phyloP scores from a whole-genome alignment of 768 basidiomycete species.

The Porpolomopsis calyptriformis region DNA sequence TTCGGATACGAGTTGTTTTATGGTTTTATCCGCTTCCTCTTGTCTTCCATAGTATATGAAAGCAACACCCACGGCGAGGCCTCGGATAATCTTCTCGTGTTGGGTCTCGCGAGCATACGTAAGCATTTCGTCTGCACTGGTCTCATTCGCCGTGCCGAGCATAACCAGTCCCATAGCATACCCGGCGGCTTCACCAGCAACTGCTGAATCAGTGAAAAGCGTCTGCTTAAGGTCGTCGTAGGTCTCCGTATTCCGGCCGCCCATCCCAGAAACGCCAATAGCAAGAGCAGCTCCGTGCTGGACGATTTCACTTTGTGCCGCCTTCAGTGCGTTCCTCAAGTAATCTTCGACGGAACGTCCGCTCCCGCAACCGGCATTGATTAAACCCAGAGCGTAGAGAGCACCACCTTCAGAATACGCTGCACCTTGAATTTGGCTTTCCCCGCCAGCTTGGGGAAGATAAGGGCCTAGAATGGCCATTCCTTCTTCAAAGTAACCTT shows the following conservation, averaged over 20 bases:
- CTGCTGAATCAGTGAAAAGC: slow-evolving; percentile 88
- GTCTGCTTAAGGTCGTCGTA: slow-evolving; percentile 87
- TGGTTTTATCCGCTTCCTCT: slow-evolving; percentile 82
- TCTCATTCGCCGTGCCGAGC: slow-evolving; percentile 82
- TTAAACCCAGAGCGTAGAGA: slow-evolving; percentile 89
- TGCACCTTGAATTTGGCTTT: slow-evolving; percentile 66
- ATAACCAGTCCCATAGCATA: slow-evolving; percentile 98
- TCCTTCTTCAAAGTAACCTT: slow-evolving; percentile 90
- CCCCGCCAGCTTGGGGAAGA: slow-evolving; percentile 68
- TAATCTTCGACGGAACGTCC: slow-evolving; percentile 69
- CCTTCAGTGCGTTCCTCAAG: slow-evolving; percentile 69
- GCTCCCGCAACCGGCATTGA: slow-evolving; percentile 84
- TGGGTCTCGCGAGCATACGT: slow-evolving; percentile 94
- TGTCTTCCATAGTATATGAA: slow-evolving; percentile 89
- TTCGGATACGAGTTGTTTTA: slow-evolving; percentile 68
- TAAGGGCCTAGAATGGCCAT: slow-evolving; percentile 90
- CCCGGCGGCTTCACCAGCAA: slow-evolving; percentile 92
- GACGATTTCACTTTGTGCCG: slow-evolving; percentile 72
- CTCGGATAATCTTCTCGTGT: slow-evolving; percentile 98
- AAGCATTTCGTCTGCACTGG: slow-evolving; percentile 86
- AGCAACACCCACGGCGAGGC: slow-evolving; percentile 84
- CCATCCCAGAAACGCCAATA: slow-evolving; percentile 93
- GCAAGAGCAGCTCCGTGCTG: slow-evolving; percentile 97
- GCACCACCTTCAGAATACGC: slow-evolving; percentile 93
- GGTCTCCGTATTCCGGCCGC: slow-evolving; percentile 75